Percentiles rank a stretch among this genome's conserved stretches.
phyloP scores from a whole-genome alignment of 768 basidiomycete species.

The Mycena rosella region DNA sequence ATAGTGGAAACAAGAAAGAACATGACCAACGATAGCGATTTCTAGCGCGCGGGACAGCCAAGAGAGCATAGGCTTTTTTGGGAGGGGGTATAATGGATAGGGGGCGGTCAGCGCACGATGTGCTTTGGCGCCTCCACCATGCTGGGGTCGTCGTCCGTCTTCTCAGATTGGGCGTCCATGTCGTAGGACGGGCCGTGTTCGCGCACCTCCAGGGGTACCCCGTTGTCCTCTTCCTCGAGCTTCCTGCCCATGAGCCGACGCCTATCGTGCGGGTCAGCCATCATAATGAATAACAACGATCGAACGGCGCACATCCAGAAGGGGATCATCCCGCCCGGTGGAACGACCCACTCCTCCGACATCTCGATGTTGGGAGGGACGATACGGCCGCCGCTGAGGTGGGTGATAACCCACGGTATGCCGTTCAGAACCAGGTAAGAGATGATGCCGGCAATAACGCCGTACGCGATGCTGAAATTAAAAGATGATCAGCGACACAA shows the following conservation, averaged over 20 bases:
- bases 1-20: neutral
- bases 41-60: constrained; percentile 1
- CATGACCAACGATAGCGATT: constrained; percentile 15
- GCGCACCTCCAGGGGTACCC: constrained; percentile 32
- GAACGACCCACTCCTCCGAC: constrained; percentile 78
- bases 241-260: constrained; percentile 20
- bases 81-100: neutral
- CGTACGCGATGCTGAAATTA: constrained; percentile 82
- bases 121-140: constrained; percentile 24
- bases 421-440: constrained; percentile 81
- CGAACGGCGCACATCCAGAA: constrained; percentile 69
- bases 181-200: constrained; percentile 20
- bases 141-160: constrained; percentile 35
- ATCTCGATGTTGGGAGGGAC: constrained; percentile 73
- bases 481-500: constrained; percentile 16
- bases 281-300: neutral
- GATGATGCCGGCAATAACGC: constrained; percentile 84
- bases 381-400: constrained; percentile 68
- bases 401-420: constrained; percentile 68
- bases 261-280: neutral
- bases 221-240: constrained; percentile 11
- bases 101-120: constrained; percentile 19
- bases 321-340: constrained; percentile 78
- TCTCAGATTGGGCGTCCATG: constrained; percentile 33
- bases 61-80: constrained; percentile 11